Base-by-base conservation (phyloP, 352 stramenopile genomes). In the Phytophthora colocasiae region DNA sequence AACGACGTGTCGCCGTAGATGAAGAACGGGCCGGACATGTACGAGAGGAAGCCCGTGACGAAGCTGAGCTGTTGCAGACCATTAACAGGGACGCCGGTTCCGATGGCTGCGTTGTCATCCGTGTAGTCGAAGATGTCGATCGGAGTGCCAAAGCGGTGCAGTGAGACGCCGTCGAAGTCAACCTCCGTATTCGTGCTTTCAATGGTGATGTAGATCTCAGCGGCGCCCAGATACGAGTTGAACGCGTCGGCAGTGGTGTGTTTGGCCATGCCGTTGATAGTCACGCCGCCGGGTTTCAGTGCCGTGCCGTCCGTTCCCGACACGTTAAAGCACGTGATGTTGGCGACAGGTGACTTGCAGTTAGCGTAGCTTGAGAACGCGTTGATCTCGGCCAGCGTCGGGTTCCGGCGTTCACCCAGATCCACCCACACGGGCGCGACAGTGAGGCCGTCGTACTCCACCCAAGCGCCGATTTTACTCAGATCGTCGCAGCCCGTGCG, bases 401-500 rank as follows among this genome's bases (percentile, higher is more conserved):
- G 83, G 71, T 90, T 90, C 17, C 80, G 80, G 5, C 72, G 71
- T 36, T 71, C 59, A 27, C 80, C 80, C 10, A 91, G 71, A 62
- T 73, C 77, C 45, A 70, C 78, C 80, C 80, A 92, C 56, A 82
- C 66, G 2, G 84, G 71, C 27, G 75, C 64, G 11, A 65, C 61
- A 7, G 40, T 78, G 54, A 77, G 72, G 57, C 81, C 81, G 50
- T 92, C 49, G 74, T 87, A 93, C 73, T 81, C 32, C n/a, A 83
- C 70, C 66, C 88, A 93, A 64, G 83, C 73, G 52, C 78, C 78
- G 48, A 91, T 89, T 29, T 78, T 73, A 19, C 44, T 70, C 22
- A 63, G 51, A 53, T 93, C 83, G 58, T 92, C 81, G 39, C 85
- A 93, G 63, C 85, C 85, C 41, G 85, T 92, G 56, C 73, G 77